A percentile compares a stretch with the other conserved stretches of the same genome.
Conservation (phyloP, 805 yeast genomes). For the Metschnikowia sp. region DNA sequence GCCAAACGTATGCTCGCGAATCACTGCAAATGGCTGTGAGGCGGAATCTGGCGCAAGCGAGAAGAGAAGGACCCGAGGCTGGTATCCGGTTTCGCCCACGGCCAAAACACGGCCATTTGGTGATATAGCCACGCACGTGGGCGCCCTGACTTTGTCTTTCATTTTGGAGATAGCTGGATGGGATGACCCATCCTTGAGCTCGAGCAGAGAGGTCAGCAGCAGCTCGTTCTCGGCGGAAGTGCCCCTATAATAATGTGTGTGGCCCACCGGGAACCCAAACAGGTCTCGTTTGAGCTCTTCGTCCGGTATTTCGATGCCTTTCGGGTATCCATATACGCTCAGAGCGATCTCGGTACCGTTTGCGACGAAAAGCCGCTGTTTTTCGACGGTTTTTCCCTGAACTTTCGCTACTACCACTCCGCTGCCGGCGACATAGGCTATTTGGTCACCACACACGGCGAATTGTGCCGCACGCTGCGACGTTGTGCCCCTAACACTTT, state of each 20-base stretch:
- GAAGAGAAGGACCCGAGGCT: slow-evolving; percentile 60
- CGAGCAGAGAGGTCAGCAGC: not conserved
- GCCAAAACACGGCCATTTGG: slow-evolving; percentile 55
- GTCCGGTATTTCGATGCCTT: not conserved
- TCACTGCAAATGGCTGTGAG: slow-evolving; percentile 48
- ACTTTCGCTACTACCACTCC: slow-evolving; percentile 52
- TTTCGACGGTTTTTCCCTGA: slow-evolving; percentile 15
- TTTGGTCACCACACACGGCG: slow-evolving; percentile 33
- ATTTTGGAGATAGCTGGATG: slow-evolving; percentile 17
- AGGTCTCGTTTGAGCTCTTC: slow-evolving; percentile 23
- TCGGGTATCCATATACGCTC: not conserved
- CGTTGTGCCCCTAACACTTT: slow-evolving; percentile 43
- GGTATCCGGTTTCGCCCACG: slow-evolving; percentile 68
- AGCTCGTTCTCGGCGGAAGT: slow-evolving; percentile 5
- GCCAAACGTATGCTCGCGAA: slow-evolving; percentile 66
- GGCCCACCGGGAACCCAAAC: slow-evolving; percentile 32
- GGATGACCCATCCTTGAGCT: not conserved
- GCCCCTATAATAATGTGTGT: slow-evolving; percentile 8
- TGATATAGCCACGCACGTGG: slow-evolving; percentile 56
- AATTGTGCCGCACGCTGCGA: slow-evolving; percentile 41
- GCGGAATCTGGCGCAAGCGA: slow-evolving; percentile 51
- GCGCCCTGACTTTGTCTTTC: slow-evolving; percentile 46
- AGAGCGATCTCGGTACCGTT: slow-evolving; percentile 18
- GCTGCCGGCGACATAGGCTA: slow-evolving; percentile 58
- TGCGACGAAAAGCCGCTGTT: slow-evolving; percentile 54